phyloP scores from a whole-genome alignment of 768 basidiomycete species.

The Hygrocybe punicea region DNA sequence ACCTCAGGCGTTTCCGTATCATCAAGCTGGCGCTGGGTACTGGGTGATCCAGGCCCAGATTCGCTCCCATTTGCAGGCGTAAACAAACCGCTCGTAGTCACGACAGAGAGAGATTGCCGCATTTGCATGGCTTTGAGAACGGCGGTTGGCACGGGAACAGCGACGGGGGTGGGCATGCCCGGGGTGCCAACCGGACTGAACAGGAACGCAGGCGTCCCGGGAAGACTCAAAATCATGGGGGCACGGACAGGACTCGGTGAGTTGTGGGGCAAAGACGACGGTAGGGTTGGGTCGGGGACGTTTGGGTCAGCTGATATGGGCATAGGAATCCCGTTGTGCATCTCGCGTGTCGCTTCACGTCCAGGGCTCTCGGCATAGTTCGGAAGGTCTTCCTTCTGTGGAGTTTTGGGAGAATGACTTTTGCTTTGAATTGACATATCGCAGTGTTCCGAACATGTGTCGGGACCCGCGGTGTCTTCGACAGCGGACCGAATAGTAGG shows the following conservation, averaged over 20 bases:
- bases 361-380: not conserved
- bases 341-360: not conserved
- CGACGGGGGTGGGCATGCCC: constrained; percentile 17
- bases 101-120: constrained; percentile 5
- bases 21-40: no score
- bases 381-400: not conserved
- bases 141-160: constrained; percentile 22
- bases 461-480: no score
- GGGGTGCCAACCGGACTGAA: constrained; percentile 23
- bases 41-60: not conserved
- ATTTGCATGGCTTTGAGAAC: constrained; percentile 21
- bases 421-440: no score
- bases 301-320: constrained; percentile 42
- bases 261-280: constrained; percentile 3
- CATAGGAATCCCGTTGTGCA: constrained; percentile 28
- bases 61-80: constrained; percentile 25
- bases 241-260: constrained; percentile 5
- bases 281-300: constrained; percentile 37
- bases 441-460: no score
- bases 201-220: constrained; percentile 20
- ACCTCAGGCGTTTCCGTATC: not conserved
- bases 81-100: constrained; percentile 35
- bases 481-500: no score
- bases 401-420: not conserved
- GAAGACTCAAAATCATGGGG: constrained; percentile 8